Conservation (phyloP, 768 basidiomycete species). For the Boletus rufocinnamomeus region DNA sequence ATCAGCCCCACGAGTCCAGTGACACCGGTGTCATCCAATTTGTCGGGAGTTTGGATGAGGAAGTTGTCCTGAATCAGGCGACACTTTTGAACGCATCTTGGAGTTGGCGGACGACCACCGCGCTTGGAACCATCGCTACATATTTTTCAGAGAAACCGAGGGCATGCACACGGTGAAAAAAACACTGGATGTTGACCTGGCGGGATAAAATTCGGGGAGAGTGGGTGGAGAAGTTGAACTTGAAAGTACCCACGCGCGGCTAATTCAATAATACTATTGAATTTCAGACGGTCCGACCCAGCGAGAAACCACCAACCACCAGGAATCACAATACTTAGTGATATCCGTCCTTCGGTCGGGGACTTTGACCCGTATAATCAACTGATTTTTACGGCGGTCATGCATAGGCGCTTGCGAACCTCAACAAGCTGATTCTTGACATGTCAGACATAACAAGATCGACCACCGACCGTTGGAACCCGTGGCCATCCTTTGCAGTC, state of each 20-base stretch:
- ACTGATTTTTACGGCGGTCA: conserved; percentile 6
- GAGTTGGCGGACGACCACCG: background rate
- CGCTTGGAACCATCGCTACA: background rate
- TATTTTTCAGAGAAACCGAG: background rate
- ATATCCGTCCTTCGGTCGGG: background rate
- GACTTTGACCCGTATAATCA: background rate
- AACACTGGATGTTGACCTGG: background rate
- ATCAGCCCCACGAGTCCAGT: background rate
- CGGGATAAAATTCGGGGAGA: background rate
- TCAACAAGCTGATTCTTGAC: background rate
- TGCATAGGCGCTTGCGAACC: background rate
- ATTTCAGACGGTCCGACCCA: background rate
- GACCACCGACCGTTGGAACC: conserved; percentile 14
- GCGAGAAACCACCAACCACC: background rate
- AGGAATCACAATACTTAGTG: background rate
- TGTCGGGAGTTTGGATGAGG: background rate
- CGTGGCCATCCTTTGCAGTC: conserved; percentile 1
- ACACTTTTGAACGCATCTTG: background rate
- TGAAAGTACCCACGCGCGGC: background rate
- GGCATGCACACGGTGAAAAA: background rate
- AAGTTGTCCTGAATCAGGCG: background rate
- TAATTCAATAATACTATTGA: background rate
- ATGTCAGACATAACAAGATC: conserved; percentile 5
- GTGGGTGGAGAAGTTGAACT: background rate
- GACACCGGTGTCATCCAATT: background rate